Percentiles rank a stretch among this genome's conserved stretches.
Evolutionary conservation across 2,329 filamentous ascomycete genomes (phyloP).

Genomic region (Ophiocordyceps unilateralis): DNA sequence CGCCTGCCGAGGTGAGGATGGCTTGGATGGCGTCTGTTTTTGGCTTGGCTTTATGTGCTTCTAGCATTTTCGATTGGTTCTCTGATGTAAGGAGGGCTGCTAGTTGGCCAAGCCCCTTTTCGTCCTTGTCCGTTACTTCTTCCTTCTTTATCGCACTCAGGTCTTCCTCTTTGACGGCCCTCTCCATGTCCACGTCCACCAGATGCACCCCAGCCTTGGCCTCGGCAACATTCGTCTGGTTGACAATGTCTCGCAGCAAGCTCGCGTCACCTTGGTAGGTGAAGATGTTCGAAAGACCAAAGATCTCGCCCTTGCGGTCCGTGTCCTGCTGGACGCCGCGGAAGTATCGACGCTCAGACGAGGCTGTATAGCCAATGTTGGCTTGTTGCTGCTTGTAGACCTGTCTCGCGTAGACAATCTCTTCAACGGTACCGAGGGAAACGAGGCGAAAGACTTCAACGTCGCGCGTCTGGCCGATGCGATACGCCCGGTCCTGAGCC

Average conservation of each 20-base stretch:
- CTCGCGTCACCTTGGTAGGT: slow-evolving; percentile 64
- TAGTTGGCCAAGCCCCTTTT: slow-evolving; percentile 56
- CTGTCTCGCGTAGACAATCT: slow-evolving; percentile 91
- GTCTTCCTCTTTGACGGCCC: slow-evolving; percentile 34
- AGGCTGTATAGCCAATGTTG: slow-evolving; percentile 91
- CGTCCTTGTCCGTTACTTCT: slow-evolving; percentile 32
- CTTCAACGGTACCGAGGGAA: slow-evolving; percentile 82
- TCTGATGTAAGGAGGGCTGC: slow-evolving; percentile 33
- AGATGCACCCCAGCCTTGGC: slow-evolving; percentile 71
- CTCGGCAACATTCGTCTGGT: slow-evolving; percentile 95
- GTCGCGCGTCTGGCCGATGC: slow-evolving; percentile 81
- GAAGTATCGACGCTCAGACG: slow-evolving; percentile 85
- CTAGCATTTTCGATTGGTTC: slow-evolving; percentile 22
- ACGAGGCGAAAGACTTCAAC: slow-evolving; percentile 92
- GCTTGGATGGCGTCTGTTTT: slow-evolving; percentile 67
- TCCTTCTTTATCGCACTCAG: slow-evolving; percentile 26
- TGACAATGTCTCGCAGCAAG: slow-evolving; percentile 84
- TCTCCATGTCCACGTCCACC: slow-evolving; percentile 55
- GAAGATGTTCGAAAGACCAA: slow-evolving; percentile 77
- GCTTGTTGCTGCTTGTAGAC: slow-evolving; percentile 99
- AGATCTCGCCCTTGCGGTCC: slow-evolving; percentile 79
- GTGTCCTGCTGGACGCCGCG: slow-evolving; percentile 77
- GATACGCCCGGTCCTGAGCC: slow-evolving; percentile 88
- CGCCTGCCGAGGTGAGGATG: slow-evolving; percentile 73
- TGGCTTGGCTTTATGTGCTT: slow-evolving; percentile 19